Percentiles rank a stretch among this genome's conserved stretches.
phyloP scores from a whole-genome alignment of 2,329 filamentous ascomycete species.

The Aspergillus neoniger region DNA sequence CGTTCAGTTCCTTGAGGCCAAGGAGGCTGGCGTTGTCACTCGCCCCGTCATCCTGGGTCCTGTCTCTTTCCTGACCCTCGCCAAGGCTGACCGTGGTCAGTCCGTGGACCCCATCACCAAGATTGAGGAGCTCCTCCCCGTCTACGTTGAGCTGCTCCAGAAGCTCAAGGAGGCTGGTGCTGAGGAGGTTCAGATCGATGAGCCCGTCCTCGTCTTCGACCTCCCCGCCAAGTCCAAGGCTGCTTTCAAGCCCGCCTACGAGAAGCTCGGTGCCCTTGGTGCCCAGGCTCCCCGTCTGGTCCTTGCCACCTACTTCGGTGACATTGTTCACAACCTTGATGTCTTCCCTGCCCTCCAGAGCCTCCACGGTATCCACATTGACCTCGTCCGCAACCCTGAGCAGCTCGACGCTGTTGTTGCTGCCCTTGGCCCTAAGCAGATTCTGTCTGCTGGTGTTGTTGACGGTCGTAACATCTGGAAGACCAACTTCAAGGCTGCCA shows the following conservation, averaged over 20 bases:
- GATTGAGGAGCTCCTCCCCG: slow-evolving; percentile 86
- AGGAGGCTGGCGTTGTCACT: slow-evolving; percentile 91
- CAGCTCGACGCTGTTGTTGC: slow-evolving; percentile 84
- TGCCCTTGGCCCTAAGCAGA: slow-evolving; percentile 82
- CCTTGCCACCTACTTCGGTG: slow-evolving; percentile 97
- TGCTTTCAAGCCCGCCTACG: slow-evolving; percentile 97
- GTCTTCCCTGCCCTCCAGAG: slow-evolving; percentile 71
- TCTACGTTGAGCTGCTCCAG: slow-evolving; percentile 89
- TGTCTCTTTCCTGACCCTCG: slow-evolving; percentile 95
- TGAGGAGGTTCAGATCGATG: slow-evolving; percentile 96
- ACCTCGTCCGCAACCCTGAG: slow-evolving; percentile 97
- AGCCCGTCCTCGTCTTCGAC: slow-evolving; percentile 95
- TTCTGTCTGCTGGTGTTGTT: slow-evolving; percentile 93
- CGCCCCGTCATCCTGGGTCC: slow-evolving; percentile 93
- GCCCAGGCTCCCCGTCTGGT: slow-evolving; percentile 82
- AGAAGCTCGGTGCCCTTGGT: slow-evolving; percentile 74
- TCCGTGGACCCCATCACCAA: slow-evolving; percentile 90
- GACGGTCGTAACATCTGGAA: slow-evolving; percentile 99
- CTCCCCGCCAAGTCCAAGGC: slow-evolving; percentile 86
- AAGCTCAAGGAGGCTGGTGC: slow-evolving; percentile 96
- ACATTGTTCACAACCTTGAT: slow-evolving; percentile 98
- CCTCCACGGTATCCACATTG: slow-evolving; percentile 85
- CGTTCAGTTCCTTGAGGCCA: slow-evolving; percentile 91
- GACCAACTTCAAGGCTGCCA: slow-evolving; percentile 96
- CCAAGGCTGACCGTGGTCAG: slow-evolving; percentile 96